Evolutionary conservation across 2,329 filamentous ascomycete species (phyloP), one percentile per base, ranked within the genome.

Genomic region (Nemania abortiva): DNA sequence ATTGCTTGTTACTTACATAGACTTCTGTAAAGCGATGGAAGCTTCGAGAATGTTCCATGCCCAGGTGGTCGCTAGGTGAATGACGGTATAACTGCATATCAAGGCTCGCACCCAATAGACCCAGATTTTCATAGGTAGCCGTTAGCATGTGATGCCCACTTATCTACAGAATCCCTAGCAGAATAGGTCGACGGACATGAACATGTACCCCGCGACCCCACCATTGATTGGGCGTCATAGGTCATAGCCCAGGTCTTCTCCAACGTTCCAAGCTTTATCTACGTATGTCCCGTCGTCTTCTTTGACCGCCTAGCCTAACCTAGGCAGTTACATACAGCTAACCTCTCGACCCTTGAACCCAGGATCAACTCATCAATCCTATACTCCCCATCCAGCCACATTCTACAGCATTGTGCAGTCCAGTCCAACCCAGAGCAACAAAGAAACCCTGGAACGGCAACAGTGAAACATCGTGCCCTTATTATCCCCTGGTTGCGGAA

Each of bases 201-300:
- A 45, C 27, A 34, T 31, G 20, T 68, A 68, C 71, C 71, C 69
- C 70, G 70, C 70, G 68, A 72, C 69, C 65, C 69, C 71, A 63
- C 69, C 64, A 68, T 45, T 60, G 58, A 71, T 72, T 72, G 66
- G 68, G 69, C 71, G 71, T 72, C 69, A 72, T 71, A 37, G 47
- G 54, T 53, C 42, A 24, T 47, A 60, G 31, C 49, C 27, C 53
- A 29, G 37, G 27, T 39, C 13, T 66, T 66, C 64, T 70, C 68
- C 65, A 68, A 65, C 68, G 62, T 70, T 70, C 68, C 54, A 67
- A 62, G 64, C 64, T 60, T 57, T 37, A 39, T 34, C 9, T 20
- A 31, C 4, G 47, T 59, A 27, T 49, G 15, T 47, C 15, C 22
- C 13, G 22, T 54, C 56, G 52, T 65, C 31, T 60, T 45, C 66